These are phyloP conservation scores for Ophioceras dolichostomum DNA, from an alignment of 2,329 filamentous ascomycete genomes.

Conservation along the genomic window DNA sequence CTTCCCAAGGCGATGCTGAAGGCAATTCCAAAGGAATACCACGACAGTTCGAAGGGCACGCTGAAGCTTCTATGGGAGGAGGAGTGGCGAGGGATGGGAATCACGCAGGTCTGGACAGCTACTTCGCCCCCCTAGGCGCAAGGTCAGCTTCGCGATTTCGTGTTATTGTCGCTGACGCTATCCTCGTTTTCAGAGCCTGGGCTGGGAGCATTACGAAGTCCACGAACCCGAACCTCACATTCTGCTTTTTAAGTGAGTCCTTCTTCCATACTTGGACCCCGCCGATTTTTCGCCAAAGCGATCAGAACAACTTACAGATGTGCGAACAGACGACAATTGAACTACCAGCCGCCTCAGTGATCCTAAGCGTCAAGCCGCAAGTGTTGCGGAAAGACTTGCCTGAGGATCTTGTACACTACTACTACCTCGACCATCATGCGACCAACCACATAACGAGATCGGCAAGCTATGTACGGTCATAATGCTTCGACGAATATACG, in stretches of 20 bases:
- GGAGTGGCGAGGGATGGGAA: conserved; percentile 93
- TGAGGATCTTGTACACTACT: background rate
- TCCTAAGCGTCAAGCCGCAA: no score
- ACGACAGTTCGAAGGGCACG: conserved; percentile 62
- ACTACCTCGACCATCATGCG: background rate
- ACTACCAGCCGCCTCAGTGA: conserved; percentile 64
- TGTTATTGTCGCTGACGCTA: background rate
- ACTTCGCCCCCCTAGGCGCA: background rate
- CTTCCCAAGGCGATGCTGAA: conserved; percentile 98
- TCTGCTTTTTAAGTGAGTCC: conserved; percentile 86
- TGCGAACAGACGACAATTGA: conserved; percentile 74
- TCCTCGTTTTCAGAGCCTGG: conserved; percentile 78
- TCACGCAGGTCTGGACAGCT: conserved; percentile 65
- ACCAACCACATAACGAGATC: conserved; percentile 2
- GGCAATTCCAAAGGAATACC: conserved; percentile 71
- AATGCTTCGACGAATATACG: conserved; percentile 5
- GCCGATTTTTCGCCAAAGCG: no score
- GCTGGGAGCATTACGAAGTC: conserved; percentile 99
- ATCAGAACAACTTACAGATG: no score
- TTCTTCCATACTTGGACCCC: conserved; percentile 2
- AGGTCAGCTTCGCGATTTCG: background rate
- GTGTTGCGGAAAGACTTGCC: background rate
- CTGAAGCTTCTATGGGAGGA: conserved; percentile 97
- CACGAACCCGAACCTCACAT: conserved; percentile 98
- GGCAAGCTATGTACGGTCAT: conserved; percentile 5